These are phyloP conservation scores for Hypholoma sublateritium DNA, from an alignment of 768 basidiomycete species.

Conservation along the genomic window DNA sequence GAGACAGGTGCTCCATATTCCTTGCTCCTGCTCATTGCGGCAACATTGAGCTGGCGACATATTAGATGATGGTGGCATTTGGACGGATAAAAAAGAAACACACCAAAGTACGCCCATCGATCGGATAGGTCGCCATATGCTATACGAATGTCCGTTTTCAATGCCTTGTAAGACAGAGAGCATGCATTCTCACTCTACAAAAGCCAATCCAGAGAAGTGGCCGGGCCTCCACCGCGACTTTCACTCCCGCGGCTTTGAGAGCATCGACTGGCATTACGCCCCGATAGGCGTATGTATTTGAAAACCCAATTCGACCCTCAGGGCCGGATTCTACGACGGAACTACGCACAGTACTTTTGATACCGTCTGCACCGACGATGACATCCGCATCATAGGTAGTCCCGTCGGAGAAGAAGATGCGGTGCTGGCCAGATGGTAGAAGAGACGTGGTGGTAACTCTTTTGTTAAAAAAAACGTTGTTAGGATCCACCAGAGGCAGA, in stretches of 20 bases:
- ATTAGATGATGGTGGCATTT: not conserved
- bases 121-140: constrained; percentile 53
- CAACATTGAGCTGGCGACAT: not conserved
- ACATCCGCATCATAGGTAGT: constrained; percentile 40
- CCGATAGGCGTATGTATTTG: constrained; percentile 47
- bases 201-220: constrained; percentile 41
- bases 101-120: constrained; percentile 41
- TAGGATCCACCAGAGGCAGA: constrained; percentile 37
- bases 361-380: constrained; percentile 46
- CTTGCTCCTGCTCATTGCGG: not conserved
- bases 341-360: constrained; percentile 49
- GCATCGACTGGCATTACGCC: constrained; percentile 38
- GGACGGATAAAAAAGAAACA: constrained; percentile 5
- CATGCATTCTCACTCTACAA: constrained; percentile 36
- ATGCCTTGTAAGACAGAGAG: not conserved
- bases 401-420: constrained; percentile 48
- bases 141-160: constrained; percentile 15
- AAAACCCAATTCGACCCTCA: constrained; percentile 36
- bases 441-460: constrained; percentile 37
- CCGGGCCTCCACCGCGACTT: constrained; percentile 31
- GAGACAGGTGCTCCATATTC: not conserved
- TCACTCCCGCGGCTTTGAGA: constrained; percentile 39
- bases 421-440: constrained; percentile 23
- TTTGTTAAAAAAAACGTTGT: constrained; percentile 45
- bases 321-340: constrained; percentile 46